Evolutionary conservation across 1,284 basidiomycete species (phyloP).

Genomic region (Afroboletus lepidellus): DNA sequence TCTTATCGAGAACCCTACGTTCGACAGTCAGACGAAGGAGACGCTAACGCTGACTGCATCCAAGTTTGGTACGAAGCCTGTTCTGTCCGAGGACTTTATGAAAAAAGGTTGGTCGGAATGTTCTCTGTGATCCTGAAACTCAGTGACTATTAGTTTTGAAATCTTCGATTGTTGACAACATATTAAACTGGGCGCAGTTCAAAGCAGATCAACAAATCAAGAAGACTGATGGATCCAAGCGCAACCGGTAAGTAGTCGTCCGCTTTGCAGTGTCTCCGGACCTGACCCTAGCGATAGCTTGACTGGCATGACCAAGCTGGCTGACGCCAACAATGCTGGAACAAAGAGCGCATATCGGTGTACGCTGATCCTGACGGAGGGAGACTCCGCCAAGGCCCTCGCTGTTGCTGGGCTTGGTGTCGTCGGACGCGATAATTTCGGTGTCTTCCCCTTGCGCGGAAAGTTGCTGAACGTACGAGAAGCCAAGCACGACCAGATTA

Average conservation of each 20-base stretch:
- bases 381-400: conserved; percentile 97
- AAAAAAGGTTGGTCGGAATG: conserved; percentile 76
- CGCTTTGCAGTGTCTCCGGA: conserved; percentile 2
- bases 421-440: conserved; percentile 95
- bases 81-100: conserved; percentile 87
- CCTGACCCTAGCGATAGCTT: conserved; percentile 49
- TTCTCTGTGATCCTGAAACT: conserved; percentile 5
- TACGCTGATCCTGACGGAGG: conserved; percentile 97
- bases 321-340: conserved; percentile 98
- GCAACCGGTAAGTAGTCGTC: conserved; percentile 61
- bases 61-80: conserved; percentile 90
- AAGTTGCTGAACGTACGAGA: conserved; percentile 98
- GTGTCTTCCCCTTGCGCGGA: conserved; percentile 96
- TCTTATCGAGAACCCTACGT: conserved; percentile 96
- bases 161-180: conserved; percentile 88
- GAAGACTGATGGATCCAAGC: conserved; percentile 95
- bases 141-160: conserved; percentile 65
- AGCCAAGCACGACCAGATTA: conserved; percentile 92
- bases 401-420: conserved; percentile 94
- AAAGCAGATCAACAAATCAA: conserved; percentile 96
- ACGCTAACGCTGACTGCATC: conserved; percentile 85
- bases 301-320: conserved; percentile 89
- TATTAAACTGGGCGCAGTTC: conserved; percentile 95
- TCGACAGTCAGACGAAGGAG: conserved; percentile 99
- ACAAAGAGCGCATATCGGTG: conserved; percentile 80